Conservation (phyloP, 768 basidiomycete species). For the Strobilomyces confusus region DNA sequence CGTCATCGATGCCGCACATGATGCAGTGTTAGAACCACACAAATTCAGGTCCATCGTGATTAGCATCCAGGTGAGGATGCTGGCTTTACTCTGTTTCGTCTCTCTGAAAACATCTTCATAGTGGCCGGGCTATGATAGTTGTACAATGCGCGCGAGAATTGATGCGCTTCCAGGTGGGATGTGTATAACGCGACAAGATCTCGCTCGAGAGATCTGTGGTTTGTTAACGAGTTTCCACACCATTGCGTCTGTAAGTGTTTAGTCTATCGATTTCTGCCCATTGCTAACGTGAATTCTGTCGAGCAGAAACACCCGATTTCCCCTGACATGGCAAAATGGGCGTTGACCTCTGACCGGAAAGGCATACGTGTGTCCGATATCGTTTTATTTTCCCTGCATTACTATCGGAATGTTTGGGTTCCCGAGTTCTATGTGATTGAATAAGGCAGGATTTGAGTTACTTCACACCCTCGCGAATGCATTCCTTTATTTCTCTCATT, state of each 20-base stretch:
- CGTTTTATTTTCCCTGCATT: conserved; percentile 20
- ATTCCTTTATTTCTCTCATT: background rate
- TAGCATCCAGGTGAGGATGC: conserved; percentile 16
- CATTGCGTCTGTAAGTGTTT: conserved; percentile 7
- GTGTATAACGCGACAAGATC: conserved; percentile 18
- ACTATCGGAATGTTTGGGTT: conserved; percentile 27
- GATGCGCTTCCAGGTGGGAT: conserved; percentile 2
- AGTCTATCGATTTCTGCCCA: background rate
- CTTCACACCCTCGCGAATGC: background rate
- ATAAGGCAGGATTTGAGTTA: conserved; percentile 11
- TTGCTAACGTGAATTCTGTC: background rate
- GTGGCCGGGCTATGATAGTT: conserved; percentile 4
- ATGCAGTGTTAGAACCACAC: conserved; percentile 12
- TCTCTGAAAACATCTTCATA: background rate
- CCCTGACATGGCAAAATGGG: conserved; percentile 20
- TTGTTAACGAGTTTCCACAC: conserved; percentile 9
- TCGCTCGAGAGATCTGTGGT: conserved; percentile 16
- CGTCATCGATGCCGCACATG: conserved; percentile 16
- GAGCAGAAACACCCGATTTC: conserved; percentile 8
- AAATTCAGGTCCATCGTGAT: conserved; percentile 22
- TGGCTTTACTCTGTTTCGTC: background rate
- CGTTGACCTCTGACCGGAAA: conserved; percentile 10
- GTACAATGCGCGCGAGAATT: conserved; percentile 14
- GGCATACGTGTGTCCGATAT: conserved; percentile 17
- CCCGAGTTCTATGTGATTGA: conserved; percentile 28